A percentile compares a stretch with the other conserved stretches of the same genome.
These are phyloP conservation scores for Spongispora temasekensis DNA, from an alignment of 1,284 basidiomycete species.

Conservation along the genomic window DNA sequence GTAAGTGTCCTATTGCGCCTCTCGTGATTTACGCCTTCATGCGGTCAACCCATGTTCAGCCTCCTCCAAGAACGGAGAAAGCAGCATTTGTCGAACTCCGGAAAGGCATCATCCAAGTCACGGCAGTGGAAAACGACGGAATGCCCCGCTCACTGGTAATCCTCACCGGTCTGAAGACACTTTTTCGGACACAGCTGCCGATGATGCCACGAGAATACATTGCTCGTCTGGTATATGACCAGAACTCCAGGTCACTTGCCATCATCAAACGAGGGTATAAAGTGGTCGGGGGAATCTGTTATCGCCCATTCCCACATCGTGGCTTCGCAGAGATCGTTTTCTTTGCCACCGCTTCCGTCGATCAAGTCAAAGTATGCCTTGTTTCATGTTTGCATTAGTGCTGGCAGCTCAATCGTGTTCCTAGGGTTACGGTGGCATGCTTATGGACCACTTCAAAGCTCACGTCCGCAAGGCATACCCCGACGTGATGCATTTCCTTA, in stretches of 20 bases:
- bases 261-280: constrained; percentile 96
- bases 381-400: neutral
- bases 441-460: constrained; percentile 99
- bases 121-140: constrained; percentile 85
- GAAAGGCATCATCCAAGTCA: constrained; percentile 82
- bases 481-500: constrained; percentile 91
- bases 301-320: constrained; percentile 92
- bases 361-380: constrained; percentile 89
- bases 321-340: constrained; percentile 99
- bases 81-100: constrained; percentile 84
- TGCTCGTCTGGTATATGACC: constrained; percentile 91
- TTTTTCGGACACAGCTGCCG: constrained; percentile 97
- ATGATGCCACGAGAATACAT: constrained; percentile 99
- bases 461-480: constrained; percentile 83
- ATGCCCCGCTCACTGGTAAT: constrained; percentile 80
- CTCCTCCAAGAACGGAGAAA: constrained; percentile 64
- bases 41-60: constrained; percentile 36
- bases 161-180: constrained; percentile 91
- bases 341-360: constrained; percentile 95
- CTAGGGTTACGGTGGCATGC: constrained; percentile 95
- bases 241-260: constrained; percentile 88
- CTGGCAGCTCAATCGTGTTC: constrained; percentile 1
- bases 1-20: too few species aligned
- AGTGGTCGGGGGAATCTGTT: constrained; percentile 98
- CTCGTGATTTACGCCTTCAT: neutral